Percentiles rank a stretch among this genome's conserved stretches.
These are phyloP conservation scores for Fragilaria radians DNA, from an alignment of 108 stramenopile genomes.

Conservation along the genomic window DNA sequence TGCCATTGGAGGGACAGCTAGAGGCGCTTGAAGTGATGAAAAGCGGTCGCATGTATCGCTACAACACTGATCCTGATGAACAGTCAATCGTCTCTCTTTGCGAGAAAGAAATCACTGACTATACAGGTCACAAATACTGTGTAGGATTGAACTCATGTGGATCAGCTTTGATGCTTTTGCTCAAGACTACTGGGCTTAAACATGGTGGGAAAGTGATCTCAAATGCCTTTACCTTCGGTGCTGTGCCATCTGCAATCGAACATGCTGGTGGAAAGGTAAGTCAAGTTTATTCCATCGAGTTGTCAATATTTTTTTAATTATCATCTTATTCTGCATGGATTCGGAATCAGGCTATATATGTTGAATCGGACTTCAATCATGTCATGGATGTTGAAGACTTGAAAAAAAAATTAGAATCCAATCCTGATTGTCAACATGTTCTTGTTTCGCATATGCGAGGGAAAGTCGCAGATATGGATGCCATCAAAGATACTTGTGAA, in stretches of 20 bases:
- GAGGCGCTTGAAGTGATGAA: conserved; percentile 67
- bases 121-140: conserved; percentile 81
- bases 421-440: conserved; percentile 73
- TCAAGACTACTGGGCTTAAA: conserved; percentile 71
- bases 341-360: conserved; percentile 67
- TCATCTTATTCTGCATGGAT: no score
- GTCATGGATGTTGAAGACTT: conserved; percentile 78
- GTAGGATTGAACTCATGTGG: conserved; percentile 84
- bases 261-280: conserved; percentile 66
- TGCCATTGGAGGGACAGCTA: conserved; percentile 62
- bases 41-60: conserved; percentile 69
- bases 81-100: conserved; percentile 47
- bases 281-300: no score
- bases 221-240: conserved; percentile 89
- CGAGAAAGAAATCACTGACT: conserved; percentile 72
- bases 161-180: conserved; percentile 77
- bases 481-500: conserved; percentile 64
- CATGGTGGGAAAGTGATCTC: conserved; percentile 80
- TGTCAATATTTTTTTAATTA: no score
- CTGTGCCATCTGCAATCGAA: conserved; percentile 78
- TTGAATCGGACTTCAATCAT: conserved; percentile 71
- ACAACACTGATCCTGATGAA: conserved; percentile 62
- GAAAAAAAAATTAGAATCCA: conserved; percentile 63
- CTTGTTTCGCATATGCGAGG: conserved; percentile 92
- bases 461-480: conserved; percentile 85